Base-by-base conservation (phyloP, 805 yeast species). In the Starmera dryadoides region DNA sequence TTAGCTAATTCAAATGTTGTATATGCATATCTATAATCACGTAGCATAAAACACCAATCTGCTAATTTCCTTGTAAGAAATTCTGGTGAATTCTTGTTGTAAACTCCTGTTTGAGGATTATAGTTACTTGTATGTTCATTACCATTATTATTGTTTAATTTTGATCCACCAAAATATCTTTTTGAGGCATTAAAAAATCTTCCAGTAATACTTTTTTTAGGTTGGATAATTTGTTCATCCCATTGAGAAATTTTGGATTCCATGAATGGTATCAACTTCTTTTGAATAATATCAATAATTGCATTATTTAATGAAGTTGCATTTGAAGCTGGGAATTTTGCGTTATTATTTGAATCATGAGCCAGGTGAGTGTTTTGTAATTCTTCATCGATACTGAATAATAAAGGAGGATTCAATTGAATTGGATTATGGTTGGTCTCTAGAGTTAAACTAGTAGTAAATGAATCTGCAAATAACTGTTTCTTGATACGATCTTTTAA, bases 31-130 rank as follows among this genome's bases (percentile, higher is more conserved):
- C 81, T 80, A 67, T 83, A 91, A 63, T 93, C 96, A 29, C 88
- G 75, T n/a, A 89, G 62, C 79, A 93, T 86, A 52, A 91, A 78
- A 6, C 88, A 79, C 86, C 95, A 86, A 58, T 93, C 98, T 0
- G 95, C 98, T 21, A 91, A 64, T 53, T 84, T 82, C 37, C 98
- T 68, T 21, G 88, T 69, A 33, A 76, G 69, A 54, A 86, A 83
- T 49, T 87, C 96, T 1, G 80, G 71, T 0, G 87, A 67, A 3
- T 73, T 66, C 10, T 77, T 74, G 33, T 73, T 61, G 53, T 87
- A 88, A 48, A 67, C 76, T 18, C 79, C 81, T 33, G 69, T 76
- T 4, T 61, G 63, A 4, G 64, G 46, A 52, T 74, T 75, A 59
- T 71, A 86, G 37, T 62, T 56, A 25, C 65, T 47, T 6, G 56